Evolutionary conservation across 225 moss, liverwort and hornwort species (phyloP).

Genomic region (Sphagnum tenellum): DNA sequence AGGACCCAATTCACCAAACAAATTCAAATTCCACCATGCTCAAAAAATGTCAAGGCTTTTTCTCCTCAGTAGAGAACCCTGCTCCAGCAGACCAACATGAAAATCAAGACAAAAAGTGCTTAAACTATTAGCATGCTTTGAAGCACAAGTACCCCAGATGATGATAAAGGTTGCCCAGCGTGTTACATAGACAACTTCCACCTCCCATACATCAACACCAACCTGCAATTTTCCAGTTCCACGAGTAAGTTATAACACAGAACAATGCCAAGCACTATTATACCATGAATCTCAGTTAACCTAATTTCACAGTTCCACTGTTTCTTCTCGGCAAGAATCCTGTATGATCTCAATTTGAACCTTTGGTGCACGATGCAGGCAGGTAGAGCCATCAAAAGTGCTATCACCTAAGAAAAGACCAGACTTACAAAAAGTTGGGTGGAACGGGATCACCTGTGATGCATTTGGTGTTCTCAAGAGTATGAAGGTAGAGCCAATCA

Average conservation of each 20-base stretch:
- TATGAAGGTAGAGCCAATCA: conserved; percentile 15
- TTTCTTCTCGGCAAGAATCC: too few species aligned
- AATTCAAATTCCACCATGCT: neutral
- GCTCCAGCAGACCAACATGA: too few species aligned
- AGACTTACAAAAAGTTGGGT: too few species aligned
- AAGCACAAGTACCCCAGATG: conserved; percentile 27
- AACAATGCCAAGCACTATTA: too few species aligned
- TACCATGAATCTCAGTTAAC: too few species aligned
- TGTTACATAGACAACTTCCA: conserved; percentile 26
- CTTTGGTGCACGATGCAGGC: too few species aligned
- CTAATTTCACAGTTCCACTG: too few species aligned
- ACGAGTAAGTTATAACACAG: neutral
- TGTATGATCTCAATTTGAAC: too few species aligned
- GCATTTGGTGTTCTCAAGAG: conserved; percentile 36
- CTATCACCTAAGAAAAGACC: too few species aligned
- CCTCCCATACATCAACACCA: conserved; percentile 37
- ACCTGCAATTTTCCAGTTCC: conserved; percentile 16
- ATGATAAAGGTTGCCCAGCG: conserved; percentile 25
- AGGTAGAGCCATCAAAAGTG: too few species aligned
- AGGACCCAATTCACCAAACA: neutral
- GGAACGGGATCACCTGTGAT: conserved; percentile 11
- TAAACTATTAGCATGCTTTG: neutral
- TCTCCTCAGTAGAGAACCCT: neutral
- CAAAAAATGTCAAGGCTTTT: neutral
- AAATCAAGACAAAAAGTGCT: neutral